Conservation (phyloP, 2,329 filamentous ascomycete species). For the Nigrospora sphaerica region DNA sequence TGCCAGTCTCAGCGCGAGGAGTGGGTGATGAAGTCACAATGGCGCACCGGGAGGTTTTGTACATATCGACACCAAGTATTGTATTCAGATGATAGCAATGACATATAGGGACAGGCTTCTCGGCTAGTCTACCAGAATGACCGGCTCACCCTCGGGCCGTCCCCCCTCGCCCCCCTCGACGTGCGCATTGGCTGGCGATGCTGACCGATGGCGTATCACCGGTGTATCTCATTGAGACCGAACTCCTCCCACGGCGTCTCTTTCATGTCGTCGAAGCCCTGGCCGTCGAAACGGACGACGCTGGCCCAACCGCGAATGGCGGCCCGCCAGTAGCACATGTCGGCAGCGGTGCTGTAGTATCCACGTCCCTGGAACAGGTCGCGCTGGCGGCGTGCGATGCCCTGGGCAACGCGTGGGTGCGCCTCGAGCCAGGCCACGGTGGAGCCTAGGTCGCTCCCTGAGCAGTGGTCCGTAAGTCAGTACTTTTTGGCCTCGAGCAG, state of each 20-base stretch:
- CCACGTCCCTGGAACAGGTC: conserved; percentile 33
- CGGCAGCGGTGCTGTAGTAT: conserved; percentile 41
- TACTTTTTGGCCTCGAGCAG: conserved; percentile 11
- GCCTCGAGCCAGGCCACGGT: conserved; percentile 37
- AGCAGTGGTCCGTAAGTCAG: conserved; percentile 42
- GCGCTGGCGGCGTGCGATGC: conserved; percentile 40
- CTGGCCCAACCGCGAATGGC: conserved; percentile 38
- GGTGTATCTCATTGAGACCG: conserved; percentile 20
- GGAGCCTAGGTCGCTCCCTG: conserved; percentile 38
- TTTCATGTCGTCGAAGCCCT: conserved; percentile 24
- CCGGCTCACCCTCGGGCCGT: too few species aligned
- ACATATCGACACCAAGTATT: too few species aligned
- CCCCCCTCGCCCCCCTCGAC: too few species aligned
- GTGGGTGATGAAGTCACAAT: conserved; percentile 27
- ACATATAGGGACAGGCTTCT: too few species aligned
- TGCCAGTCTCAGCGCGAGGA: conserved; percentile 62
- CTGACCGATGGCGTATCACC: conserved; percentile 4
- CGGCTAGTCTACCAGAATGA: too few species aligned
- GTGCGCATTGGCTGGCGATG: too few species aligned
- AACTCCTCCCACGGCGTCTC: conserved; percentile 34
- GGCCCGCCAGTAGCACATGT: conserved; percentile 46
- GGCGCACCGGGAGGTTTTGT: not conserved
- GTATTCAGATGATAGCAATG: too few species aligned
- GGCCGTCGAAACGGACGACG: conserved; percentile 26
- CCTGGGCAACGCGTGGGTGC: conserved; percentile 33